Base-by-base conservation (phyloP, 208 protist species). In the Acanthamoeba sp. region DNA sequence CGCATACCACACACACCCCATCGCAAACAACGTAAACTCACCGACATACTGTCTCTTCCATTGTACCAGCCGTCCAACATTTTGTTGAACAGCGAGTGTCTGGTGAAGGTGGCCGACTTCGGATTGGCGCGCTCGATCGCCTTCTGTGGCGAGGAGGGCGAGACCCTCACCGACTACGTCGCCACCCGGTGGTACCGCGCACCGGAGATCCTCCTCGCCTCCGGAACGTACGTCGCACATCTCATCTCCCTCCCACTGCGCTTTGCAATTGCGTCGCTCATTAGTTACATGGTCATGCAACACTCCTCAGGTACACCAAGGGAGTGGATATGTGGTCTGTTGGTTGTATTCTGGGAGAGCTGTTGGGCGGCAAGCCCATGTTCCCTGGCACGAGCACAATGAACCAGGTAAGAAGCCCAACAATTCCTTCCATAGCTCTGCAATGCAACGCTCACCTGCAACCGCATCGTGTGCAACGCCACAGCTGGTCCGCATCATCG, bases 131-230 rank as follows among this genome's bases (percentile, higher is more conserved):
- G 99, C 6, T 98, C 97, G 5, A 98, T 99, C 94, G 95, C 98
- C 34, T 93, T 98, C 10, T 98, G 99, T 76, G 96, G 97, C n/a
- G 97, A 99, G 80, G 97, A 99, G 84, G 97, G 78, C 10, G 94
- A 96, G 57, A 91, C 91, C 20, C 9, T 94, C n/a, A 90, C 98
- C 98, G 6, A 97, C 96, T 22, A 94, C 52, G 93, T 92, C 32
- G 99, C 99, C 96, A 99, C 99, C 27, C 97, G 99, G n/a, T 99
- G 99, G 99, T 99, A 99, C 96, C 97, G 99, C 42, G 98, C 99
- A 3, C 99, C 99, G 14, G 99, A 99, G 94, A 99, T 99, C 71
- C 97, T 99, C 12, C 97, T 99, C 2, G 99, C 99, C 9, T 98
- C 98, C 45, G 98, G 97, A 34, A 97, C 99, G 90, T 99, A 99